A percentile compares a stretch with the other conserved stretches of the same genome.
phyloP scores from a whole-genome alignment of 805 yeast genomes.

The Limtongia smithiae region DNA sequence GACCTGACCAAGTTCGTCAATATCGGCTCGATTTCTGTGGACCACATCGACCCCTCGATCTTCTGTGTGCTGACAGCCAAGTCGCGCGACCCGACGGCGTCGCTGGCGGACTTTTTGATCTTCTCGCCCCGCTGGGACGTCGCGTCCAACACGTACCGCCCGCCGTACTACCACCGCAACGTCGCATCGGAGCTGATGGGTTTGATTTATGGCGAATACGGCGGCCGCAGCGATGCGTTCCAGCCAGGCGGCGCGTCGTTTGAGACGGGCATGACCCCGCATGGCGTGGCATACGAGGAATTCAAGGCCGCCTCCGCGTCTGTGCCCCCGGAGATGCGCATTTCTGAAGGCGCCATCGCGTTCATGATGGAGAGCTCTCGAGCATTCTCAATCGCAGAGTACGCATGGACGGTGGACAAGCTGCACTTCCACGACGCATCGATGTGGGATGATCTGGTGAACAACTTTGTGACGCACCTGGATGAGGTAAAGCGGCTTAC shows the following conservation, averaged over 20 bases:
- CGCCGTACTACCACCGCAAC: conserved; percentile 35
- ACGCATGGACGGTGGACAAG: conserved; percentile 14
- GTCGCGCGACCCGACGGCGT: conserved; percentile 31
- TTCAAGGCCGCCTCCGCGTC: conserved; percentile 31
- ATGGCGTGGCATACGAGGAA: conserved; percentile 34
- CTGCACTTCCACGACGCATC: conserved; percentile 18
- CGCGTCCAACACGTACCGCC: conserved; percentile 34
- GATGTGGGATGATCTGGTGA: conserved; percentile 21
- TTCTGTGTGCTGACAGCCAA: conserved; percentile 30
- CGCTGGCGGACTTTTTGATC: conserved; percentile 35
- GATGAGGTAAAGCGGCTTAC: conserved; percentile 15
- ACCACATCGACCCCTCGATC: conserved; percentile 36
- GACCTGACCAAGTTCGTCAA: conserved; percentile 33
- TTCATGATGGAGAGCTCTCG: conserved; percentile 34
- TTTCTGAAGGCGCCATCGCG: conserved; percentile 34
- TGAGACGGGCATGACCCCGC: conserved; percentile 35
- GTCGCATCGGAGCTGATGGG: conserved; percentile 34
- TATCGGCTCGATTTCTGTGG: conserved; percentile 34
- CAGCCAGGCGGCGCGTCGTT: conserved; percentile 37
- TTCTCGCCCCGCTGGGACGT: conserved; percentile 36
- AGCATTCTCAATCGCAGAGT: conserved; percentile 20
- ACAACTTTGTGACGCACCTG: conserved; percentile 10
- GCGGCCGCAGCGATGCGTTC: conserved; percentile 32
- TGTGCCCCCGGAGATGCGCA: conserved; percentile 28
- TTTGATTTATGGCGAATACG: conserved; percentile 22